Base-by-base conservation (phyloP, 768 basidiomycete species). In the Psilocybe tampanensis region DNA sequence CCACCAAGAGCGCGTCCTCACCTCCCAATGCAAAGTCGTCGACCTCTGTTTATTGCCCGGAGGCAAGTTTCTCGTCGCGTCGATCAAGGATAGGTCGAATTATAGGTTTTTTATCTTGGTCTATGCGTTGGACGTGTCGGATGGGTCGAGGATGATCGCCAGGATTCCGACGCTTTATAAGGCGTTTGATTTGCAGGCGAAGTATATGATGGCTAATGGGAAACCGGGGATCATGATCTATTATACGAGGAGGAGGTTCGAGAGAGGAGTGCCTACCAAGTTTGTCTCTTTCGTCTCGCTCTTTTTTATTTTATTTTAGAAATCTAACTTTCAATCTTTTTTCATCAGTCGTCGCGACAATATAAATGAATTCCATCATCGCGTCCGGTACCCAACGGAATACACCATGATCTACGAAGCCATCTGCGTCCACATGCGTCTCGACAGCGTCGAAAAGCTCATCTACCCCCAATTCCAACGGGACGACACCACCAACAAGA, bases 31-130 rank as follows among this genome's bases (percentile, higher is more conserved):
- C 66, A 72, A 71, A 60, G 78, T 76, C 59, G 75, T 74, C 66
- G 85, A 72, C 42, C 81, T 90, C 76, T 77, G 74, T 39, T 66
- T 87, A 24, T 75, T 89, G 8, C 84, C 88, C 7, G 88, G 88
- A 1, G 87, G 88, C 18, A 86, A 84, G 61, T 86, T 86, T 60
- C 79, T 89, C 60, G 71, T 88, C 33, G 84, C 85, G 0, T 88
- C 86, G 9, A 80, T 82, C 4, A 75, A 72, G 60, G 81, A 85
- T 63, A 60, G 63, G 2, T 67, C 68, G 12, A 74, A 72, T 51
- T 73, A 71, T 32, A 75, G 76, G 34, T 86, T 81, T 64, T 80
- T 76, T 43, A 66, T 90, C 24, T 68, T 77, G 12, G 68, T 89
- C 1, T 88, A 78, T 58, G 74, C 76, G 18, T 71, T 89, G 55